These are phyloP conservation scores for Neurospora sp. DNA, from an alignment of 495 filamentous ascomycete genomes.

Conservation along the genomic window DNA sequence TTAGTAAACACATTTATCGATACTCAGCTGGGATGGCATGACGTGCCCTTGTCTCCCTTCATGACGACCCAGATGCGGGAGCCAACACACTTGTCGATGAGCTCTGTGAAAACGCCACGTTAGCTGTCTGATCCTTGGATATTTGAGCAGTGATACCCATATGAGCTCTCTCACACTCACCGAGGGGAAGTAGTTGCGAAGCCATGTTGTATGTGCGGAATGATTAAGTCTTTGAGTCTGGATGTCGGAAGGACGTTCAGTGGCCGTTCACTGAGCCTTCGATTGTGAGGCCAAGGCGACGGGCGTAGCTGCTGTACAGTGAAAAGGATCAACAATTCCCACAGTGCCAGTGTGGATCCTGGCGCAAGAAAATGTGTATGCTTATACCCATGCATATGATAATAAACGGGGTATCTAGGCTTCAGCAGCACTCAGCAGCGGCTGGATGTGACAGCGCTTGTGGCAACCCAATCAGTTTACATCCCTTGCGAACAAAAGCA, in stretches of 20 bases:
- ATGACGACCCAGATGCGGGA: slow-evolving; percentile 98
- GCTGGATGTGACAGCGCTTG: background rate
- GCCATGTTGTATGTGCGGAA: slow-evolving; percentile 43
- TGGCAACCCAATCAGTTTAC: background rate
- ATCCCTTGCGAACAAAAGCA: background rate
- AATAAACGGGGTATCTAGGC: background rate
- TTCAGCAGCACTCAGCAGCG: background rate
- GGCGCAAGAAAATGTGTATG: background rate
- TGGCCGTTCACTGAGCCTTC: background rate
- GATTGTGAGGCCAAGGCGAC: background rate
- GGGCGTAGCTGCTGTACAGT: background rate
- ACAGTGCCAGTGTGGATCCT: background rate
- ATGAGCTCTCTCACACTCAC: slow-evolving; percentile 30
- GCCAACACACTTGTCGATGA: slow-evolving; percentile 97
- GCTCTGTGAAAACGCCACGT: slow-evolving; percentile 46
- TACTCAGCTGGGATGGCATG: background rate
- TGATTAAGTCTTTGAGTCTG: background rate
- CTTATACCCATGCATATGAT: background rate
- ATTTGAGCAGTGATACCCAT: background rate
- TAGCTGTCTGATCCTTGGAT: background rate
- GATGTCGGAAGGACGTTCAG: background rate
- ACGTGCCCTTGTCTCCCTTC: slow-evolving; percentile 93
- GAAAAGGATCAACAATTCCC: background rate
- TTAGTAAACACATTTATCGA: slow-evolving; percentile 6
- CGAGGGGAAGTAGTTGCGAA: slow-evolving; percentile 70